A percentile compares a stretch with the other conserved stretches of the same genome.
These are phyloP conservation scores for Botrytis galanthina DNA, from an alignment of 2,329 filamentous ascomycete species.

Conservation along the genomic window DNA sequence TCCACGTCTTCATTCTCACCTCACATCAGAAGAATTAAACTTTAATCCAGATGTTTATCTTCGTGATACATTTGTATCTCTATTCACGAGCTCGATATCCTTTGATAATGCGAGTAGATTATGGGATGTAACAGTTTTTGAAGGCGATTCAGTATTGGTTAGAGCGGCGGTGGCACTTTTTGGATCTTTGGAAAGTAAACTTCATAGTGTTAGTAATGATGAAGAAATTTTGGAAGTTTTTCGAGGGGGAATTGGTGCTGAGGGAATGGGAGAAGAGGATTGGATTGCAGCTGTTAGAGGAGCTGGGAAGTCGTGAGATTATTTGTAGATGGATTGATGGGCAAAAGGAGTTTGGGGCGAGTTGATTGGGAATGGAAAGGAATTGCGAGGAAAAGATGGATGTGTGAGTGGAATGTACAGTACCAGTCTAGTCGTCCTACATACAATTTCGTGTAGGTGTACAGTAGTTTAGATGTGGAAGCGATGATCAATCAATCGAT, in stretches of 20 bases:
- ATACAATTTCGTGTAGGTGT: background rate
- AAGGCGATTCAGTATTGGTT: conserved; percentile 71
- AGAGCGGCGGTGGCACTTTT: conserved; percentile 69
- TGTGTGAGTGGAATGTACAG: background rate
- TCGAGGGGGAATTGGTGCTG: conserved; percentile 22
- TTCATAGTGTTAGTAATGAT: conserved; percentile 43
- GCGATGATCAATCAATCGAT: background rate
- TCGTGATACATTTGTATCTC: conserved; percentile 56
- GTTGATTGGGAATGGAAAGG: background rate
- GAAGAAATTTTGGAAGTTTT: conserved; percentile 29
- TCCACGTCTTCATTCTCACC: conserved; percentile 60
- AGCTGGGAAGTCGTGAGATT: conserved; percentile 30
- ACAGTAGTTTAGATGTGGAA: background rate
- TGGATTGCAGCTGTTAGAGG: conserved; percentile 33
- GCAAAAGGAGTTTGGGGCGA: too few relatives aligned
- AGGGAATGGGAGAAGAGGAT: conserved; percentile 30
- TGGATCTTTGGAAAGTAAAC: conserved; percentile 47
- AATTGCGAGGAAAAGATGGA: conserved; percentile 1
- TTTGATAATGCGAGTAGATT: conserved; percentile 70
- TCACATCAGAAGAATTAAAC: conserved; percentile 50
- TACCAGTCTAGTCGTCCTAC: background rate
- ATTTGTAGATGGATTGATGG: background rate
- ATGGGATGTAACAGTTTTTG: conserved; percentile 82
- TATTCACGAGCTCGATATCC: conserved; percentile 62
- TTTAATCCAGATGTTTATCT: conserved; percentile 55